phyloP scores from a whole-genome alignment of 352 stramenopile genomes.

The Phytophthora macrochlamydospora region DNA sequence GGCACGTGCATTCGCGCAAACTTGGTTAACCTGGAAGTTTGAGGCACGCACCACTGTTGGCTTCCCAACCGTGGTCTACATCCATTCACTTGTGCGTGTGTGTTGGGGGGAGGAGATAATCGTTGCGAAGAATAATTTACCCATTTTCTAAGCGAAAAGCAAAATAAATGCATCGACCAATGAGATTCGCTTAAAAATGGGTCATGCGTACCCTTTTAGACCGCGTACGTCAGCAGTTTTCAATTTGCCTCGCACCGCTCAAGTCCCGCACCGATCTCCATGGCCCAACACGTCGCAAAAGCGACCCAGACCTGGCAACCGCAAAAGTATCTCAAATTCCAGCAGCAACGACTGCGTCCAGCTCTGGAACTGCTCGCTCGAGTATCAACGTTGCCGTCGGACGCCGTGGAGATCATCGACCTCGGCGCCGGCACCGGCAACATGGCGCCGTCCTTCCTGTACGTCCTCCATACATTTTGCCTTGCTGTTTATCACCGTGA shows the following conservation, averaged over 20 bases:
- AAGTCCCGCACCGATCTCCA: not conserved
- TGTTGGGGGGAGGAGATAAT: too few relatives aligned
- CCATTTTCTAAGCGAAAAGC: too few relatives aligned
- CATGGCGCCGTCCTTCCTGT: conserved; percentile 70
- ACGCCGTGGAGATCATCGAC: conserved; percentile 53
- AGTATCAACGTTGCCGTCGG: conserved; percentile 28
- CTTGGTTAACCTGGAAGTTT: too few relatives aligned
- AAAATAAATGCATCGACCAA: too few relatives aligned
- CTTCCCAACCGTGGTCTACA: too few relatives aligned
- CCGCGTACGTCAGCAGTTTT: not conserved
- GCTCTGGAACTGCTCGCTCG: conserved; percentile 66
- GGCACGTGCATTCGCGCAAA: too few relatives aligned
- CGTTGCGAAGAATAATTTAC: too few relatives aligned
- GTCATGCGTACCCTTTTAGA: too few relatives aligned
- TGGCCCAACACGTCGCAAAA: conserved; percentile 21
- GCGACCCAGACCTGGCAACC: conserved; percentile 60
- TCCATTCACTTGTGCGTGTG: too few relatives aligned
- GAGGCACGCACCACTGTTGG: too few relatives aligned
- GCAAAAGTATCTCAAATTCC: conserved; percentile 69
- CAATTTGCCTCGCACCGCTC: not conserved
- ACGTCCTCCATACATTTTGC: not conserved
- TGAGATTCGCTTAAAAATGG: too few relatives aligned
- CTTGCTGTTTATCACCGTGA: not conserved
- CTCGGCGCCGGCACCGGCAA: conserved; percentile 73
- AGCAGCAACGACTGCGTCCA: conserved; percentile 57